Evolutionary conservation across 2,329 filamentous ascomycete species (phyloP).

Genomic region (Aulographum hederae): DNA sequence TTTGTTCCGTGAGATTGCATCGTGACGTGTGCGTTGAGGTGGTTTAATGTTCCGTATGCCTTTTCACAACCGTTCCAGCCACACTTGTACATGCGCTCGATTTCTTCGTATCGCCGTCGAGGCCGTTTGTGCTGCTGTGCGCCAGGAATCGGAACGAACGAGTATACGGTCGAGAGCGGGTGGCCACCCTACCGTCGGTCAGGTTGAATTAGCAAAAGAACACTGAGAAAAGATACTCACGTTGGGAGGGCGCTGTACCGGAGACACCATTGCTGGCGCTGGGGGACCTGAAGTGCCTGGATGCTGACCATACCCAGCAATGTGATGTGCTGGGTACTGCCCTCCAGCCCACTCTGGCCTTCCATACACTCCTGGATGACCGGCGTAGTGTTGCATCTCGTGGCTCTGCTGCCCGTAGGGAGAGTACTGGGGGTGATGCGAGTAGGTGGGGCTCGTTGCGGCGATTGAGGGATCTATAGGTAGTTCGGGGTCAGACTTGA

Average conservation of each 20-base stretch:
- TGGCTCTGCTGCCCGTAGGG: conserved; percentile 68
- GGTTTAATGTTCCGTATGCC: conserved; percentile 92
- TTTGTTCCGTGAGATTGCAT: conserved; percentile 96
- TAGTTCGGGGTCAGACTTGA: conserved; percentile 90
- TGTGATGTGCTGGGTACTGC: conserved; percentile 33
- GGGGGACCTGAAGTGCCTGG: conserved; percentile 39
- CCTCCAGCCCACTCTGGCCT: conserved; percentile 55
- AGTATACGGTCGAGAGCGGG: conserved; percentile 66
- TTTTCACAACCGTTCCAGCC: conserved; percentile 98
- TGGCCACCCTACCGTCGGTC: conserved; percentile 25
- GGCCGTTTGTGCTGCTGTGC: conserved; percentile 95
- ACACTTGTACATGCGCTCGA: conserved; percentile 99
- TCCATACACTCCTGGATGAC: conserved; percentile 44
- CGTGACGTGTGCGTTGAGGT: conserved; percentile 93
- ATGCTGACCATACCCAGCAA: conserved; percentile 28
- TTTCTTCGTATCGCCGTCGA: conserved; percentile 86
- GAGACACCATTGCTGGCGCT: conserved; percentile 38
- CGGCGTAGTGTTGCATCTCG: conserved; percentile 68
- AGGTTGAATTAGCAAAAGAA: conserved; percentile 3
- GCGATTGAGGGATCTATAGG: conserved; percentile 99
- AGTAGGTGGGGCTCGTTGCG: conserved; percentile 79
- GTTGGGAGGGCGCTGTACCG: conserved; percentile 42
- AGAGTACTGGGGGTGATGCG: conserved; percentile 61
- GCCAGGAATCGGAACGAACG: conserved; percentile 91
- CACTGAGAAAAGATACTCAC: conserved; percentile 25